These are phyloP conservation scores for Boehmeria nivea DNA, from an alignment of 306 rosid species.

Conservation along the genomic window DNA sequence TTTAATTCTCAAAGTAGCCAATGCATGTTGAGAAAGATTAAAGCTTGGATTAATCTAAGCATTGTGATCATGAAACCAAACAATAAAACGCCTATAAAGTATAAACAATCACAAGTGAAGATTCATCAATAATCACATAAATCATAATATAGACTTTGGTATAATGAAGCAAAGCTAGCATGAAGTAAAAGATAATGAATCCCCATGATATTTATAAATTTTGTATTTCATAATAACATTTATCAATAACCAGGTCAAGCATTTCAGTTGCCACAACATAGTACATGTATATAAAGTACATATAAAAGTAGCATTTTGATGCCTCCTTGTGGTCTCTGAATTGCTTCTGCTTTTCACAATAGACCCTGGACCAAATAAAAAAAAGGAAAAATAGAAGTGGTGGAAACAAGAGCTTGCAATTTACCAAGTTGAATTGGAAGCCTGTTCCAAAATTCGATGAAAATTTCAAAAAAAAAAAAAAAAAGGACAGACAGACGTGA, in stretches of 20 bases:
- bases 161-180: background rate
- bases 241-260: conserved; percentile 57
- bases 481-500: conserved; percentile 43
- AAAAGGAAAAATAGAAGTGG: too few relatives aligned
- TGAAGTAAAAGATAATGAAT: too few relatives aligned
- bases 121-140: background rate
- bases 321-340: conserved; percentile 61
- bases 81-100: background rate
- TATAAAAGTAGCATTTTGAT: conserved; percentile 38
- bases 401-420: conserved; percentile 39
- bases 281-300: conserved; percentile 42
- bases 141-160: background rate
- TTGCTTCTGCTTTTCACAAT: conserved; percentile 35
- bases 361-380: conserved; percentile 29
- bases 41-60: too few relatives aligned
- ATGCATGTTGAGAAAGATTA: background rate
- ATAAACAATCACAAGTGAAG: background rate
- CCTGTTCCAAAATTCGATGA: conserved; percentile 43
- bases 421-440: conserved; percentile 35
- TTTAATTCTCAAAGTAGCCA: background rate
- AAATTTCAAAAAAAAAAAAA: conserved; percentile 6
- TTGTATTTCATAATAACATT: conserved; percentile 53
- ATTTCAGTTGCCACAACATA: conserved; percentile 52
- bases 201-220: too few relatives aligned
- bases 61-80: too few relatives aligned